A percentile compares a stretch with the other conserved stretches of the same genome.
These are phyloP conservation scores for Eucalyptus sp. DNA, from an alignment of 345 rosid genomes.

Conservation along the genomic window DNA sequence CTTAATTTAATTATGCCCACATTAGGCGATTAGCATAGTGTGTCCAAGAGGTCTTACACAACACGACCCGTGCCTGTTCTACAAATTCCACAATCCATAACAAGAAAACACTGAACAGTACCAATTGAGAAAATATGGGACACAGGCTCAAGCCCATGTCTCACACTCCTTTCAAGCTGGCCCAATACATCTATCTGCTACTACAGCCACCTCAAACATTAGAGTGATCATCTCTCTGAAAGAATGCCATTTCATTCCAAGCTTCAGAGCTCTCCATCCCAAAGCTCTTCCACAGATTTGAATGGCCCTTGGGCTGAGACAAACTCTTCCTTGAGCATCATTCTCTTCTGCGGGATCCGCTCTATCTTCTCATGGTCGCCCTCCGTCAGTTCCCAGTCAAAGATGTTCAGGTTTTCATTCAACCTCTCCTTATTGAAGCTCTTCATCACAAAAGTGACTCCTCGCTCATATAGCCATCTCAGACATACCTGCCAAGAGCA, in stretches of 20 bases:
- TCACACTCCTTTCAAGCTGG: background rate
- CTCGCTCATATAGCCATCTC: constrained; percentile 1
- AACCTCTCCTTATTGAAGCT: constrained; percentile 4
- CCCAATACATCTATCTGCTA: background rate
- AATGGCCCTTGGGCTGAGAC: background rate
- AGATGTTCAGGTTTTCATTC: constrained; percentile 1
- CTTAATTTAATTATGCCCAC: background rate
- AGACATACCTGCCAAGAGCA: background rate
- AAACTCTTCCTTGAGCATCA: background rate
- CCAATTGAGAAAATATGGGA: background rate
- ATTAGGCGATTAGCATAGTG: background rate
- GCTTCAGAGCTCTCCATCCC: background rate
- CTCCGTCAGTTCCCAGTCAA: constrained; percentile 1
- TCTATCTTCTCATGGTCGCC: background rate
- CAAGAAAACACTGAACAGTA: background rate
- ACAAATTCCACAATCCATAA: background rate
- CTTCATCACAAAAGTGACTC: background rate
- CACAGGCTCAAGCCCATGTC: background rate
- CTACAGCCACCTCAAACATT: no score
- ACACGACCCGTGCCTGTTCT: background rate
- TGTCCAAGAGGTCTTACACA: background rate
- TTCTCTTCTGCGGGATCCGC: background rate
- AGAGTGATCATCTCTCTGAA: background rate
- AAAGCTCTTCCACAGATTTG: background rate
- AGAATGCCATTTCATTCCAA: background rate